Evolutionary conservation across 495 filamentous ascomycete genomes (phyloP).

Genomic region (Aspergillus sparsus): DNA sequence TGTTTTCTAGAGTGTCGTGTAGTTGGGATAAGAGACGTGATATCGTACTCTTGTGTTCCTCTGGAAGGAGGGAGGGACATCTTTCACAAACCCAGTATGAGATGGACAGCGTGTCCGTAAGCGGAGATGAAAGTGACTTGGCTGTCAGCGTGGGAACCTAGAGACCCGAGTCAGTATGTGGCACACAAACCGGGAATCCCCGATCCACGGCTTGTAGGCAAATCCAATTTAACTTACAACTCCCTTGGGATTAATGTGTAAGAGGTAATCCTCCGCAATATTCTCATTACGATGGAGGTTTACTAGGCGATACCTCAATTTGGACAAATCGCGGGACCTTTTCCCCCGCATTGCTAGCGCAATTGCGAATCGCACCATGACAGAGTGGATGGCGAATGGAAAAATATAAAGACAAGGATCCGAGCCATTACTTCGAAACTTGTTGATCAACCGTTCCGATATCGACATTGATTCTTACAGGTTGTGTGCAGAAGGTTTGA

Average conservation of each 20-base stretch:
- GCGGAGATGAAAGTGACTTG: slow-evolving; percentile 11
- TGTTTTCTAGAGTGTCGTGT: slow-evolving; percentile 13
- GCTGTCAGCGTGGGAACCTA: slow-evolving; percentile 18
- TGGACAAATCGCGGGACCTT: slow-evolving; percentile 11
- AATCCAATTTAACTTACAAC: background rate
- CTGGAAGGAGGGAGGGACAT: slow-evolving; percentile 17
- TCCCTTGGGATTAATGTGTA: slow-evolving; percentile 15
- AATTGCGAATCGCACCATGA: slow-evolving; percentile 19
- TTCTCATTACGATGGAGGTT: slow-evolving; percentile 18
- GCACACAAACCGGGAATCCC: background rate
- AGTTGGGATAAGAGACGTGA: slow-evolving; percentile 17
- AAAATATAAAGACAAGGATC: slow-evolving; percentile 17
- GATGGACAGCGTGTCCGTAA: slow-evolving; percentile 18
- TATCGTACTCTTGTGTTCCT: slow-evolving; percentile 10
- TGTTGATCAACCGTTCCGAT: slow-evolving; percentile 3
- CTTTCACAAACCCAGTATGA: slow-evolving; percentile 21
- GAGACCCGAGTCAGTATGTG: background rate
- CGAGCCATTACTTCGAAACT: slow-evolving; percentile 3
- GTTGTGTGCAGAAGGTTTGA: too few species aligned
- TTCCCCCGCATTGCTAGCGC: slow-evolving; percentile 15
- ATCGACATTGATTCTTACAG: slow-evolving; percentile 4
- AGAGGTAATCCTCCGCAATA: slow-evolving; percentile 15
- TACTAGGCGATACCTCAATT: slow-evolving; percentile 14
- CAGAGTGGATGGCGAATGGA: slow-evolving; percentile 17
- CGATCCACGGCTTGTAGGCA: background rate